Percentiles rank a stretch among this genome's conserved stretches.
Conservation (phyloP, 1,284 basidiomycete species). For the Pholiota adiposa region DNA sequence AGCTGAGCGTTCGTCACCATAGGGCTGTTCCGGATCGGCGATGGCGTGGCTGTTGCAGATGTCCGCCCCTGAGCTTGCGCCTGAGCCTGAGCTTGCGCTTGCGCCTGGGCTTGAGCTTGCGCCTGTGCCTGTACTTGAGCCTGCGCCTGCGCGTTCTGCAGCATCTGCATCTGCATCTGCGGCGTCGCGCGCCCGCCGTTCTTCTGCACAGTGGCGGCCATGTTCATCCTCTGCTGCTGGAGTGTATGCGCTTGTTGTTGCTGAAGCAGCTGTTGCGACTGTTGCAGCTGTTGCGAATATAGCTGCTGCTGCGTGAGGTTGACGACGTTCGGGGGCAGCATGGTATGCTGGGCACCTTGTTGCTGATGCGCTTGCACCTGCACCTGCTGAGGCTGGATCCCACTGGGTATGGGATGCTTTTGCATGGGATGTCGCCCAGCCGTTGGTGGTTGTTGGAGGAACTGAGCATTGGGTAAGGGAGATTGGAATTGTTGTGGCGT, state of each 20-base stretch:
- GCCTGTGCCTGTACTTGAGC: constrained; percentile 23
- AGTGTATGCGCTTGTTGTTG: constrained; percentile 17
- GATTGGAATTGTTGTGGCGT: constrained; percentile 29
- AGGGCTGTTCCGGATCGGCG: constrained; percentile 25
- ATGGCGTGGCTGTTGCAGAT: constrained; percentile 19
- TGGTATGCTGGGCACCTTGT: not conserved
- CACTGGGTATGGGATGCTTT: constrained; percentile 18
- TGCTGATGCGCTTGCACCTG: constrained; percentile 14
- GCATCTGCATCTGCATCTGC: constrained; percentile 22
- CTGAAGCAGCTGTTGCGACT: constrained; percentile 25
- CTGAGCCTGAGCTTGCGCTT: constrained; percentile 23
- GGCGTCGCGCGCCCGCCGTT: not conserved
- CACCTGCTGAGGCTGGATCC: constrained; percentile 23
- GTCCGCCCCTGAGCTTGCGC: constrained; percentile 19
- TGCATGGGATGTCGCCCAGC: constrained; percentile 13
- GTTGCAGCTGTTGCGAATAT: constrained; percentile 25
- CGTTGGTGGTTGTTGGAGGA: constrained; percentile 24
- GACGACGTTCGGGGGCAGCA: not conserved
- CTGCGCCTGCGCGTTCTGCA: no score
- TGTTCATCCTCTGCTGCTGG: constrained; percentile 19
- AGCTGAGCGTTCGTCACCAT: constrained; percentile 21
- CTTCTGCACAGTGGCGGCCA: not conserved
- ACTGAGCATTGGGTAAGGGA: constrained; percentile 31
- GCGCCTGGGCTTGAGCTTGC: constrained; percentile 20
- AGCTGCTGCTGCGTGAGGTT: constrained; percentile 15